phyloP scores from a whole-genome alignment of 768 basidiomycete genomes.

The Suillus brevipes region DNA sequence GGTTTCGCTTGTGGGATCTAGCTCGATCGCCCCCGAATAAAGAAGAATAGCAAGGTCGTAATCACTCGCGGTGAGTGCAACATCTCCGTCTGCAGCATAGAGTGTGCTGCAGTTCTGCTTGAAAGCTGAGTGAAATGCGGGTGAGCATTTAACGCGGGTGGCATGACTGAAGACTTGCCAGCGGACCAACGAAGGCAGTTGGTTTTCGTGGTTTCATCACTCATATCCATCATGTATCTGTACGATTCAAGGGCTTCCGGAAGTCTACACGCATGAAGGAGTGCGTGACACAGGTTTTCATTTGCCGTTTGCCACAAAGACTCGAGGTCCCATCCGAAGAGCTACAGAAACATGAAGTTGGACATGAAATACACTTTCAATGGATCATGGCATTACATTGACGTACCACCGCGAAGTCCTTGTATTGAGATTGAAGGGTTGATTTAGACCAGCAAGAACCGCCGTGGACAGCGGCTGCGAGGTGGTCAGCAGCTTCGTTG shows the following conservation, averaged over 20 bases:
- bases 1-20: not conserved
- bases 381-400: not conserved
- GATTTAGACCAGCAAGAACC: not conserved
- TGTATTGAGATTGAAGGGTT: not conserved
- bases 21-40: not conserved
- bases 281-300: not conserved
- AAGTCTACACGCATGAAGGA: not conserved
- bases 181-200: not conserved
- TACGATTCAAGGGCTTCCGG: not conserved
- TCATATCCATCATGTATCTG: not conserved
- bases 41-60: not conserved
- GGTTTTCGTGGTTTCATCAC: not conserved
- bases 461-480: not conserved
- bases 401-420: not conserved
- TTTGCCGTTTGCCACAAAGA: not conserved
- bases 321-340: not conserved
- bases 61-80: not conserved
- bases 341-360: not conserved
- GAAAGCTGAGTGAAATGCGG: not conserved
- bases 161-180: not conserved
- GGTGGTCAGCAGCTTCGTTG: not conserved
- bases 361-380: not conserved
- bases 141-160: not conserved
- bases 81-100: not conserved
- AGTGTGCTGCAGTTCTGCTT: not conserved